phyloP scores from a whole-genome alignment of 192 early-diverging fungal genomes.

The Backusella circina region DNA sequence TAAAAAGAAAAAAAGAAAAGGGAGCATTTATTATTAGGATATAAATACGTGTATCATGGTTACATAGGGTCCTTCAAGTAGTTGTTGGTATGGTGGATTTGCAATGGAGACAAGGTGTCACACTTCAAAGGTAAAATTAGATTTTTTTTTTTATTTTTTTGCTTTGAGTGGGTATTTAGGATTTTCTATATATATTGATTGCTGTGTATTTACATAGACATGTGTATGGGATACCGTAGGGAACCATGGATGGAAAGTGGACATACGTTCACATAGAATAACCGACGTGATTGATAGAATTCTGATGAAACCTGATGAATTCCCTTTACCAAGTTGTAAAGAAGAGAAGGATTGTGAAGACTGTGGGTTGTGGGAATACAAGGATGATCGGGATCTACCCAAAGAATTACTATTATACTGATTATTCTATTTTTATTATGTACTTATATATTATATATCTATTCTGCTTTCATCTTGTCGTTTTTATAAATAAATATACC shows the following conservation, averaged over 20 bases:
- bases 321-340: constrained; percentile 28
- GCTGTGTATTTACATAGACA: constrained; percentile 13
- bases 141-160: neutral
- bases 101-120: constrained; percentile 88
- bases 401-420: neutral
- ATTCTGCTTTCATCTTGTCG: neutral
- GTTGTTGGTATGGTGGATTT: constrained; percentile 73
- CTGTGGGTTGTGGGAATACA: constrained; percentile 72
- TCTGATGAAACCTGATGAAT: constrained; percentile 36
- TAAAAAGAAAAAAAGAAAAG: neutral
- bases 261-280: constrained; percentile 77
- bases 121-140: constrained; percentile 50
- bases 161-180: neutral
- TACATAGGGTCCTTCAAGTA: constrained; percentile 35
- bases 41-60: neutral
- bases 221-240: constrained; percentile 67
- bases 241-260: constrained; percentile 59
- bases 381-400: constrained; percentile 17
- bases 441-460: neutral
- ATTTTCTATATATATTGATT: neutral
- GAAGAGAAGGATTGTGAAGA: constrained; percentile 61
- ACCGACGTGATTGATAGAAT: constrained; percentile 70
- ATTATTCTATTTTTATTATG: neutral
- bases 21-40: constrained; percentile 30
- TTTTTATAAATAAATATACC: neutral